A percentile compares a stretch with the other conserved stretches of the same genome.
These are phyloP conservation scores for Emergomyces pasteurianus DNA, from an alignment of 2,329 filamentous ascomycete species.

Conservation along the genomic window DNA sequence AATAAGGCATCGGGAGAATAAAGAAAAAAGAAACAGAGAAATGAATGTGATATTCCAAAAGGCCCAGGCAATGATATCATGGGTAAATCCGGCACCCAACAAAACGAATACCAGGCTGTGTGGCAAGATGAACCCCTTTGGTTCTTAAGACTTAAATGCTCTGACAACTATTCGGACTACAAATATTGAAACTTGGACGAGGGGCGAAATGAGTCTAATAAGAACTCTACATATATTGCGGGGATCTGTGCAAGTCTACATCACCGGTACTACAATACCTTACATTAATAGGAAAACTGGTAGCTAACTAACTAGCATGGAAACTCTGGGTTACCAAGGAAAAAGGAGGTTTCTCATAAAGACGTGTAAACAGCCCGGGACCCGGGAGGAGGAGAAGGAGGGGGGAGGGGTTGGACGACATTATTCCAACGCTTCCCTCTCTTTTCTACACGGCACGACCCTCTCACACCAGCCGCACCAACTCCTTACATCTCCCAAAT, in stretches of 20 bases:
- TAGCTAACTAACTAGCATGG: not conserved
- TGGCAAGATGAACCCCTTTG: not conserved
- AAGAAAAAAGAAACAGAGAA: not conserved
- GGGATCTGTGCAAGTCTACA: not conserved
- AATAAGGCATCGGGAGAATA: not conserved
- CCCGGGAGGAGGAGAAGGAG: not conserved
- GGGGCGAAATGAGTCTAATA: not conserved
- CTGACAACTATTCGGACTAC: not conserved
- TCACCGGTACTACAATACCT: not conserved
- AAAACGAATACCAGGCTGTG: too few relatives aligned
- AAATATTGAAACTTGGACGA: not conserved
- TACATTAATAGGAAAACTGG: not conserved
- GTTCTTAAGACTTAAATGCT: not conserved
- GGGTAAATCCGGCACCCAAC: too few relatives aligned
- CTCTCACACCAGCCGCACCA: constrained; percentile 91
- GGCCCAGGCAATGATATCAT: too few relatives aligned
- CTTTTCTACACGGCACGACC: constrained; percentile 51
- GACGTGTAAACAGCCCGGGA: not conserved
- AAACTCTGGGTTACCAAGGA: not conserved
- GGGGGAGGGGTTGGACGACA: not conserved
- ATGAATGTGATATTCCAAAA: too few relatives aligned
- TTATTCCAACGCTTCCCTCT: constrained; percentile 15
- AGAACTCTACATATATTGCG: not conserved
- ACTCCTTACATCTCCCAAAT: constrained; percentile 54
- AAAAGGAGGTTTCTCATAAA: not conserved